Conservation (phyloP, 208 protist species). For the Wallacemonas sp. region DNA sequence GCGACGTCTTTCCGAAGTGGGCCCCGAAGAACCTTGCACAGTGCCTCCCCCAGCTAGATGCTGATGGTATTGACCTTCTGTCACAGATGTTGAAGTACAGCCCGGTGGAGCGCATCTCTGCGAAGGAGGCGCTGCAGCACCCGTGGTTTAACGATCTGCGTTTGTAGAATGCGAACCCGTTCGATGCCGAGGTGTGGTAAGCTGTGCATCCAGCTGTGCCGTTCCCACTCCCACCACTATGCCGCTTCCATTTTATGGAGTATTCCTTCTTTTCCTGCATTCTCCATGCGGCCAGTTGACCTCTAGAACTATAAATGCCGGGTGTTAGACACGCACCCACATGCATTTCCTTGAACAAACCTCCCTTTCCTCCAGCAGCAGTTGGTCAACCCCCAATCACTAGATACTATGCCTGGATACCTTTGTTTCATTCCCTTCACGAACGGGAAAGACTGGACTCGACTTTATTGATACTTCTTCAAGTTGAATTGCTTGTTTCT, state of each 20-base stretch:
- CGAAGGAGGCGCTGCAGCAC: constrained; percentile 89
- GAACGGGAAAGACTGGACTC: not conserved
- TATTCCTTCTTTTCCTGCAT: constrained; percentile 9
- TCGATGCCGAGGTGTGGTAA: too few relatives aligned
- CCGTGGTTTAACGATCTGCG: constrained; percentile 87
- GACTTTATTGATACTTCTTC: not conserved
- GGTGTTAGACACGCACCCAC: not conserved
- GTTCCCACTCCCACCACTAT: constrained; percentile 9
- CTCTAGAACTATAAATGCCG: too few relatives aligned
- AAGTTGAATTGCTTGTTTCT: not conserved
- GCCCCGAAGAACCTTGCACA: constrained; percentile 56
- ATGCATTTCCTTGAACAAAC: not conserved
- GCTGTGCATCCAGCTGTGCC: too few relatives aligned
- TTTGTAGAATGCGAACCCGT: constrained; percentile 36
- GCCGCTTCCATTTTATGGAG: not conserved
- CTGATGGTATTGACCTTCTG: constrained; percentile 85
- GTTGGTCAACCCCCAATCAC: too few relatives aligned
- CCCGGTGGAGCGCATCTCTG: constrained; percentile 86
- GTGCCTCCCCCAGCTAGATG: constrained; percentile 73
- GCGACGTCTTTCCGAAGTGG: constrained; percentile 95
- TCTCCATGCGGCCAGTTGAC: too few relatives aligned
- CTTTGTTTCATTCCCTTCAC: too few relatives aligned
- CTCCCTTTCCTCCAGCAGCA: too few relatives aligned
- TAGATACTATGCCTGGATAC: too few relatives aligned
- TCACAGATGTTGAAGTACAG: constrained; percentile 89